phyloP scores from a whole-genome alignment of 305 asterid genomes.

The Solanum hybrid region DNA sequence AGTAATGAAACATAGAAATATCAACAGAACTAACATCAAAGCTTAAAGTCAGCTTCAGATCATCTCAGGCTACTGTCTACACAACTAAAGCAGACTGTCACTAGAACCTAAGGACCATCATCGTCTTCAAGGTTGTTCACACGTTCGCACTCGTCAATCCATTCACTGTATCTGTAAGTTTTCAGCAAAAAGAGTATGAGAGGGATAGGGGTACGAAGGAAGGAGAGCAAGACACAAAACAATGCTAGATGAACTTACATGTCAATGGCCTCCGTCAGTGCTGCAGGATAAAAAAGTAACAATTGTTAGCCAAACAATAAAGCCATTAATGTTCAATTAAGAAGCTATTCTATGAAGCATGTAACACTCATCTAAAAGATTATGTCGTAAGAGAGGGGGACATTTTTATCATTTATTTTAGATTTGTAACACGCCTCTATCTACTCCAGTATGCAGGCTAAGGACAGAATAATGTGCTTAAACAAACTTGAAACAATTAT shows the following conservation, averaged over 20 bases:
- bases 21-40: not conserved
- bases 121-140: slow-evolving; percentile 73
- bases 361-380: not conserved
- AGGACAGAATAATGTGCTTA: not conserved
- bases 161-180: slow-evolving; percentile 67
- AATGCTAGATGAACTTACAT: slow-evolving; percentile 35
- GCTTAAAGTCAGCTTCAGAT: not conserved
- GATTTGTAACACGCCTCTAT: not conserved
- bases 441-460: not conserved
- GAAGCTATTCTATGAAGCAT: not conserved
- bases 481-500: not conserved
- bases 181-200: not conserved
- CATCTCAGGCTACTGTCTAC: not conserved
- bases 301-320: not conserved
- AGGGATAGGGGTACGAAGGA: not conserved
- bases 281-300: slow-evolving; percentile 23
- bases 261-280: slow-evolving; percentile 68
- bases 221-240: not conserved
- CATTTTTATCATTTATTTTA: not conserved
- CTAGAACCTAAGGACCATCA: slow-evolving; percentile 14
- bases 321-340: not conserved
- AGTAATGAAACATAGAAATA: not conserved
- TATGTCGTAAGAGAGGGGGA: not conserved
- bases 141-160: slow-evolving; percentile 96
- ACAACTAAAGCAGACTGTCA: not conserved